These are phyloP conservation scores for Deinandra increscens DNA, from an alignment of 129 eudicot species.

Conservation along the genomic window DNA sequence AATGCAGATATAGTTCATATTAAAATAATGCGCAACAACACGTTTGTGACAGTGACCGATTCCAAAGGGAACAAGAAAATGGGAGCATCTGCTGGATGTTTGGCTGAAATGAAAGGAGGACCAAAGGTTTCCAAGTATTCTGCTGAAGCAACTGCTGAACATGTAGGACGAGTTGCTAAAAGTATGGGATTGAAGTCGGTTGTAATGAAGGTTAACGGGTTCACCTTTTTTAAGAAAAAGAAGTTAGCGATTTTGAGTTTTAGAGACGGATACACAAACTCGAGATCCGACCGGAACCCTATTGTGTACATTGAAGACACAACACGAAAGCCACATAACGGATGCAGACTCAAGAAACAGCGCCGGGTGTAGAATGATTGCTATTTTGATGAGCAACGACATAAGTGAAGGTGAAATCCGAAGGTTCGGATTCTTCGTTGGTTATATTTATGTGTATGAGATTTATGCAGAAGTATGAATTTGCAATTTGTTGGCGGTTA, in stretches of 20 bases:
- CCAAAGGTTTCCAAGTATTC: constrained; percentile 52
- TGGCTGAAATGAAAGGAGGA: constrained; percentile 62
- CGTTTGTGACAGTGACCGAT: constrained; percentile 71
- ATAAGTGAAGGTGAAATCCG: not conserved
- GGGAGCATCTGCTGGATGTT: constrained; percentile 56
- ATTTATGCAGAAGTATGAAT: too few species aligned
- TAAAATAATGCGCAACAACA: constrained; percentile 67
- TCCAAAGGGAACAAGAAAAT: constrained; percentile 69
- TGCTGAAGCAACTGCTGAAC: constrained; percentile 90
- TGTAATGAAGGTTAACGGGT: constrained; percentile 81
- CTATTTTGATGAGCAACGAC: too few species aligned
- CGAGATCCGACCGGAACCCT: constrained; percentile 58
- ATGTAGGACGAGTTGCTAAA: constrained; percentile 61
- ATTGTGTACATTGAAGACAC: constrained; percentile 85
- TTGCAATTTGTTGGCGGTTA: too few species aligned
- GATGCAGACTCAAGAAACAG: constrained; percentile 73
- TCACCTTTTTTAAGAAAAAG: constrained; percentile 70
- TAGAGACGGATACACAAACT: constrained; percentile 77
- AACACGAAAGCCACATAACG: constrained; percentile 80
- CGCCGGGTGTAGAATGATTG: constrained; percentile 45
- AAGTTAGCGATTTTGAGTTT: constrained; percentile 66
- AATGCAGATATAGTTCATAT: constrained; percentile 73
- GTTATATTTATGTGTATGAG: too few species aligned
- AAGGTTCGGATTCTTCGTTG: too few species aligned
- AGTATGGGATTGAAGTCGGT: constrained; percentile 61